Evolutionary conservation across 2,329 filamentous ascomycete species (phyloP).

Genomic region (Zymoseptoria tritici): DNA sequence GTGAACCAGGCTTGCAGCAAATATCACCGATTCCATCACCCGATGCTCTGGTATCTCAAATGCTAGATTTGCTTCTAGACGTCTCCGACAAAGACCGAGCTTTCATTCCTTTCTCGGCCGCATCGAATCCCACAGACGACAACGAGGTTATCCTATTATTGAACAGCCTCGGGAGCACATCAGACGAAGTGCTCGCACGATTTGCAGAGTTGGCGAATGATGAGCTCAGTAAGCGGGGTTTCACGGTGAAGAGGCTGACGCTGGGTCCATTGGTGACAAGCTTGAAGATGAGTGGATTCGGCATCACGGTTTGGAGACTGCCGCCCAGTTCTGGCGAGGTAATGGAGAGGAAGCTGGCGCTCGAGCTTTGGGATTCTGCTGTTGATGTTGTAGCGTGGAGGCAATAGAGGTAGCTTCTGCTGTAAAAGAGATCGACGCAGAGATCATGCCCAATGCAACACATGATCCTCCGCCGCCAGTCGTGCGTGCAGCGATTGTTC

Average conservation of each 20-base stretch:
- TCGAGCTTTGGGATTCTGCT: constrained; percentile 30
- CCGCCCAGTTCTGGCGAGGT: constrained; percentile 25
- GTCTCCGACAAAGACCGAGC: constrained; percentile 29
- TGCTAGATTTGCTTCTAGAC: constrained; percentile 31
- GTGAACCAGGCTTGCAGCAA: constrained; percentile 55
- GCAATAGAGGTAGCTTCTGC: constrained; percentile 17
- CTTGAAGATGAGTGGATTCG: constrained; percentile 33
- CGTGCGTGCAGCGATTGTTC: background rate
- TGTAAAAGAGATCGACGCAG: background rate
- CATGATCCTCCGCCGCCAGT: background rate
- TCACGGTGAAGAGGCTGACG: constrained; percentile 28
- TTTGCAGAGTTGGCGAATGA: constrained; percentile 30
- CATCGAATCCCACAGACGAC: constrained; percentile 23
- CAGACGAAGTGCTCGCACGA: constrained; percentile 29
- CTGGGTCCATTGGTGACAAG: constrained; percentile 31
- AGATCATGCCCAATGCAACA: background rate
- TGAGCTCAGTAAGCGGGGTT: constrained; percentile 26
- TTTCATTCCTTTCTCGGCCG: constrained; percentile 31
- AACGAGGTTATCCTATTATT: constrained; percentile 30
- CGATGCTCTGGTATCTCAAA: constrained; percentile 27
- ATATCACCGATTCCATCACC: constrained; percentile 40
- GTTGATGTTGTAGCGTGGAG: constrained; percentile 33
- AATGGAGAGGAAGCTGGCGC: constrained; percentile 22
- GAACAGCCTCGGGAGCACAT: constrained; percentile 32
- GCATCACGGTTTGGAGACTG: constrained; percentile 32